These are phyloP conservation scores for Claviceps sp. DNA, from an alignment of 2,329 filamentous ascomycete species.

Conservation along the genomic window DNA sequence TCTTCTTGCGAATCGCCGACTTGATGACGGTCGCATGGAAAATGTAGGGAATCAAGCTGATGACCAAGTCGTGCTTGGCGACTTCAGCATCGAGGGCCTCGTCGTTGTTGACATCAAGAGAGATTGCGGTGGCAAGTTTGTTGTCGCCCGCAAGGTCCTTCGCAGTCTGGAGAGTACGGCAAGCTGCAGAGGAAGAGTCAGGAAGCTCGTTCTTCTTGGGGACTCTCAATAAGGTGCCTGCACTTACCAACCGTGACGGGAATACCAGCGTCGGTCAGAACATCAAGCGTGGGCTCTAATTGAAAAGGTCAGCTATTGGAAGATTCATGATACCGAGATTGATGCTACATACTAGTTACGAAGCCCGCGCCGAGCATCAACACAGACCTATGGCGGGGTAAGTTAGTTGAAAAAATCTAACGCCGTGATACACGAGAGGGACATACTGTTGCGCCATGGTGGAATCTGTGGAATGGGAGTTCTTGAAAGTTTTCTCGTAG, in stretches of 20 bases:
- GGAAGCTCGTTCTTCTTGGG: not conserved
- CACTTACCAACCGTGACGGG: slow-evolving; percentile 48
- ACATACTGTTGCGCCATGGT: slow-evolving; percentile 5
- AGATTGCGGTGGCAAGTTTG: slow-evolving; percentile 60
- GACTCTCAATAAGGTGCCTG: not conserved
- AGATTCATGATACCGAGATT: not conserved
- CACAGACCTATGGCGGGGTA: slow-evolving; percentile 6
- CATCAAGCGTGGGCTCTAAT: slow-evolving; percentile 45
- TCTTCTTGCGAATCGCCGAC: slow-evolving; percentile 84
- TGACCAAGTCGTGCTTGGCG: slow-evolving; percentile 65
- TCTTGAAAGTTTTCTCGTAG: not conserved
- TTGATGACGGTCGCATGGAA: slow-evolving; percentile 85
- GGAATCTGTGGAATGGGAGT: not conserved
- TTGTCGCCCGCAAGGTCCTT: slow-evolving; percentile 62
- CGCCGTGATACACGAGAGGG: not conserved
- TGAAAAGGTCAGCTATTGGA: not conserved
- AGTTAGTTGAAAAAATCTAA: not conserved
- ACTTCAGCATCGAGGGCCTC: slow-evolving; percentile 69
- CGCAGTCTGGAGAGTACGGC: slow-evolving; percentile 65
- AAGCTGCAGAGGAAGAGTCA: slow-evolving; percentile 38
- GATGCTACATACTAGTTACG: slow-evolving; percentile 28
- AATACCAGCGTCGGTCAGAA: slow-evolving; percentile 46
- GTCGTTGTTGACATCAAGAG: slow-evolving; percentile 70
- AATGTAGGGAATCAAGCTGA: slow-evolving; percentile 81
- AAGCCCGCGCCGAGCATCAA: slow-evolving; percentile 40